phyloP scores from a whole-genome alignment of 768 basidiomycete genomes.

The Royoungia palumana region DNA sequence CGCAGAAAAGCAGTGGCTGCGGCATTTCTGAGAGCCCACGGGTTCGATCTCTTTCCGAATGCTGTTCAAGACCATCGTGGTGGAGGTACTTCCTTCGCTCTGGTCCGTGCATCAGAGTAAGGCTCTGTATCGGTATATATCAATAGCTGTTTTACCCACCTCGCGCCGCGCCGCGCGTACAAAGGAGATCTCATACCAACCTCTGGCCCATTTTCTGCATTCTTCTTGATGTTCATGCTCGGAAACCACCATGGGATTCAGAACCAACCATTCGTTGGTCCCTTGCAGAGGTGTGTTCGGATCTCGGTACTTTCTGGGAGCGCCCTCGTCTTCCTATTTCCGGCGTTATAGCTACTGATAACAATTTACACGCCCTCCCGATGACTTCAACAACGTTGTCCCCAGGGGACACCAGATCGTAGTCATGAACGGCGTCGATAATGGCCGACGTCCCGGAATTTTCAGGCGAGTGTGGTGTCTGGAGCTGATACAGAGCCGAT shows the following conservation, averaged over 20 bases:
- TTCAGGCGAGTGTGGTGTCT: neutral
- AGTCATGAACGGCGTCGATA: constrained; percentile 14
- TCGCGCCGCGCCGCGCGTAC: constrained; percentile 25
- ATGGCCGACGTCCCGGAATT: constrained; percentile 28
- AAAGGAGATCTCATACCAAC: constrained; percentile 26
- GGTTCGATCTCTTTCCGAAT: neutral
- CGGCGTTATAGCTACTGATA: neutral
- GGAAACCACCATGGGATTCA: constrained; percentile 20
- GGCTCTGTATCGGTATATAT: neutral
- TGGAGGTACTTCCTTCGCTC: constrained; percentile 11
- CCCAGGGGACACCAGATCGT: constrained; percentile 14
- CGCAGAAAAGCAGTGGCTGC: constrained; percentile 17
- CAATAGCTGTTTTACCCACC: constrained; percentile 24
- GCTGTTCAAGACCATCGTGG: constrained; percentile 19
- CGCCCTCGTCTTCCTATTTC: constrained; percentile 11
- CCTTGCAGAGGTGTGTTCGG: neutral
- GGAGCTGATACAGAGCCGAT: constrained; percentile 9
- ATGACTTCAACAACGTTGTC: constrained; percentile 14
- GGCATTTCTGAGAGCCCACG: constrained; percentile 12
- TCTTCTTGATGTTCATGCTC: constrained; percentile 16
- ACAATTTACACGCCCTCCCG: constrained; percentile 5
- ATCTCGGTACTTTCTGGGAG: constrained; percentile 11
- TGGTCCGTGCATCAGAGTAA: neutral
- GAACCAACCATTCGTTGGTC: constrained; percentile 8
- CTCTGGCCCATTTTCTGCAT: constrained; percentile 3